Conservation (phyloP, 176 grass and related monocot species). For the Eragrostis curvula region DNA sequence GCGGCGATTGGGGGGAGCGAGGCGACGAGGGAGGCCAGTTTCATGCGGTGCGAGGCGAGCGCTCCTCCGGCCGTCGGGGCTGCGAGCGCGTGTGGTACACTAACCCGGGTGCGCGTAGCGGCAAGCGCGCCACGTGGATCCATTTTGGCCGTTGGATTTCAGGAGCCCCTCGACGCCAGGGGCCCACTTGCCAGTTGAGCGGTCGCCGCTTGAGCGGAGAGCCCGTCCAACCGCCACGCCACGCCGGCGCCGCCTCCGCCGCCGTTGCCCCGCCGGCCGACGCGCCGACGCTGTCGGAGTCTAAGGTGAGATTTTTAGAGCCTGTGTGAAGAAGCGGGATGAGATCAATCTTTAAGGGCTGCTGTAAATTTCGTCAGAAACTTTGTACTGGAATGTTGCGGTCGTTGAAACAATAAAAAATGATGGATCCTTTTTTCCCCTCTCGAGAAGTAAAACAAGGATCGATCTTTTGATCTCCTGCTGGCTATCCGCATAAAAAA, state of each 20-base stretch:
- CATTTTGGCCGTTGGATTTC: not conserved
- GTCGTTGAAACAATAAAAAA: not conserved
- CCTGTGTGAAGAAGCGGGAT: no score
- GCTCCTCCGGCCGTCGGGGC: not conserved
- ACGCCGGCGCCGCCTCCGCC: no score
- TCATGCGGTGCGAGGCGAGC: slow-evolving; percentile 24
- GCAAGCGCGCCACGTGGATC: not conserved
- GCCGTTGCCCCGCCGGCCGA: no score
- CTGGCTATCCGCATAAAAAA: no score
- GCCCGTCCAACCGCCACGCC: no score
- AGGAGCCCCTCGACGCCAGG: not conserved
- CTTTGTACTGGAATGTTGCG: no score
- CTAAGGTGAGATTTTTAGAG: not conserved
- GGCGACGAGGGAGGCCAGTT: slow-evolving; percentile 43
- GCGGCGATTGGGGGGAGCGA: slow-evolving; percentile 41
- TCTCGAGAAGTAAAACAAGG: not conserved
- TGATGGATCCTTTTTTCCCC: not conserved
- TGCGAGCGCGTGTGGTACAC: not conserved
- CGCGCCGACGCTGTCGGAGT: not conserved
- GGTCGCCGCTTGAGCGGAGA: no score
- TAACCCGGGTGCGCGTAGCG: not conserved
- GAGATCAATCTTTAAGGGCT: no score
- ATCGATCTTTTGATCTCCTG: no score
- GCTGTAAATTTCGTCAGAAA: no score
- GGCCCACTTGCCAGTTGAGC: slow-evolving; percentile 4